Percentiles rank a stretch among this genome's conserved stretches.
Conservation (phyloP, 805 yeast species). For the Starmerella tilneyi region DNA sequence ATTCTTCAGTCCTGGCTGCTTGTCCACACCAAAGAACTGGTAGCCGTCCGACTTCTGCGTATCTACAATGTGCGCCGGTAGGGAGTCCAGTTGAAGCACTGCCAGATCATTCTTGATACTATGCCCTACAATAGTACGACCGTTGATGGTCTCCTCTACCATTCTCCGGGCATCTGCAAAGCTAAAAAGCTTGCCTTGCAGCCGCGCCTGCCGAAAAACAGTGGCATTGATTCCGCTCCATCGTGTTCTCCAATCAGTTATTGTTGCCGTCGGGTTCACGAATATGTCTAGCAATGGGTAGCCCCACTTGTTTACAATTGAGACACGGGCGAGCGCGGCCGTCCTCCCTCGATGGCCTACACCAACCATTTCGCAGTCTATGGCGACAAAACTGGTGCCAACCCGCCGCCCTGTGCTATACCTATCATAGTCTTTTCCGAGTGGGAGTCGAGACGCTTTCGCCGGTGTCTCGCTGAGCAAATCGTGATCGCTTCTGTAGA, state of each 20-base stretch:
- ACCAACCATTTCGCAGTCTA: slow-evolving; percentile 94
- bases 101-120: slow-evolving; percentile 71
- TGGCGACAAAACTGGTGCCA: slow-evolving; percentile 38
- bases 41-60: neutral
- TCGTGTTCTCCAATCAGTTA: slow-evolving; percentile 76
- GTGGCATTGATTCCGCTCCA: slow-evolving; percentile 74
- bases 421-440: neutral
- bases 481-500: too few species aligned
- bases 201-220: slow-evolving; percentile 56
- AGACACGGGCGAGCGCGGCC: slow-evolving; percentile 67
- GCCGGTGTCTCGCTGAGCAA: too few species aligned
- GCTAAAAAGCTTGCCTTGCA: slow-evolving; percentile 20
- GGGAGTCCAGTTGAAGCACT: slow-evolving; percentile 57
- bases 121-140: slow-evolving; percentile 59
- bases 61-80: slow-evolving; percentile 31
- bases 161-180: slow-evolving; percentile 56
- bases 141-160: slow-evolving; percentile 44
- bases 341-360: slow-evolving; percentile 46
- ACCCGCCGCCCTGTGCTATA: neutral
- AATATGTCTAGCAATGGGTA: slow-evolving; percentile 57
- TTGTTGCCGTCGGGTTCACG: slow-evolving; percentile 66
- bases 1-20: neutral
- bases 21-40: slow-evolving; percentile 20
- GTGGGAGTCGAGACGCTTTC: neutral
- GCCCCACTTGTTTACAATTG: slow-evolving; percentile 77